Evolutionary conservation across 768 basidiomycete genomes (phyloP).

Genomic region (Leucogyrophana mollusca): DNA sequence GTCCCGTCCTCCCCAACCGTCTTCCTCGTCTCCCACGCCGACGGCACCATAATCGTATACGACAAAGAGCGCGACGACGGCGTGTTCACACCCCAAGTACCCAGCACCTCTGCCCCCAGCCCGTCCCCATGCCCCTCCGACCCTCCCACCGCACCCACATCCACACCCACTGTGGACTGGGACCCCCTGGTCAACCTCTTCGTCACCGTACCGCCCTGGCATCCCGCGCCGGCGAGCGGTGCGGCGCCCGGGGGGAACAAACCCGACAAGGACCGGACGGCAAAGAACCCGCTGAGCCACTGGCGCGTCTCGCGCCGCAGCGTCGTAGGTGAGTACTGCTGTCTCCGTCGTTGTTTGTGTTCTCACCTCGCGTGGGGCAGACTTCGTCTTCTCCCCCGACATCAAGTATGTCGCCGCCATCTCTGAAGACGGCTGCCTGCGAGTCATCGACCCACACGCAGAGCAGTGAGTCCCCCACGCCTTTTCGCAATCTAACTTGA

Average conservation of each 20-base stretch:
- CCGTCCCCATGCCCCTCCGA: slow-evolving; percentile 22
- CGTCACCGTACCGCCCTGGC: slow-evolving; percentile 85
- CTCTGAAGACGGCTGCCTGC: slow-evolving; percentile 88
- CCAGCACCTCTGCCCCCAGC: slow-evolving; percentile 30
- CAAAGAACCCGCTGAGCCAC: slow-evolving; percentile 88
- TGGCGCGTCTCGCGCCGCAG: slow-evolving; percentile 76
- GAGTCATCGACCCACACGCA: slow-evolving; percentile 85
- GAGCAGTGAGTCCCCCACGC: slow-evolving; percentile 62
- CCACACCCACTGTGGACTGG: slow-evolving; percentile 52
- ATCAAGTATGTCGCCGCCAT: slow-evolving; percentile 87
- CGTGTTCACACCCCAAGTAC: slow-evolving; percentile 62
- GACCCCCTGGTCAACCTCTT: slow-evolving; percentile 74
- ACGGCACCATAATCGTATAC: slow-evolving; percentile 86
- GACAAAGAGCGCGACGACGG: slow-evolving; percentile 92
- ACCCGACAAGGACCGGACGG: slow-evolving; percentile 66
- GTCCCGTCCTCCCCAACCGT: slow-evolving; percentile 77
- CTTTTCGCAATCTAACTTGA: background rate
- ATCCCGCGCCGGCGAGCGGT: slow-evolving; percentile 56
- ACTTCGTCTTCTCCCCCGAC: slow-evolving; percentile 93
- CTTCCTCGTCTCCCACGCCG: slow-evolving; percentile 85
- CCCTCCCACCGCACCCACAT: slow-evolving; percentile 28
- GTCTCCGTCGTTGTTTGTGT: background rate
- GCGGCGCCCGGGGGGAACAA: slow-evolving; percentile 30
- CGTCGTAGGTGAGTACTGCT: slow-evolving; percentile 58
- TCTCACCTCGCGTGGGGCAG: slow-evolving; percentile 34